Evolutionary conservation across 495 filamentous ascomycete genomes (phyloP).

Genomic region (Neurospora sp.): DNA sequence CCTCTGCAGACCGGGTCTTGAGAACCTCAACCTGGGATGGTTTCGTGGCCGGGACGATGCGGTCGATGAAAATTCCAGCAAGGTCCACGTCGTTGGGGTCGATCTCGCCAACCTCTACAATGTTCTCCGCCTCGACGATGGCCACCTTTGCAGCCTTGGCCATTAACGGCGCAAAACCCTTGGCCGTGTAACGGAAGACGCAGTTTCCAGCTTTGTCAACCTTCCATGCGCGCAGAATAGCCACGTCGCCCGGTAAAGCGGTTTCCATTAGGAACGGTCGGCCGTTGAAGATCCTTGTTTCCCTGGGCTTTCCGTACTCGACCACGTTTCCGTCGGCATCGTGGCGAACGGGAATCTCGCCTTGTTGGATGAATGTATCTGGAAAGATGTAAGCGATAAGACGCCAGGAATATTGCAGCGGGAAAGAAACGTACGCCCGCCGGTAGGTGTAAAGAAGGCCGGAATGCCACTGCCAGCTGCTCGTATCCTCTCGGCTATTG

Average conservation of each 20-base stretch:
- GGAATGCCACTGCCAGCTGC: conserved; percentile 58
- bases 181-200: conserved; percentile 54
- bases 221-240: conserved; percentile 53
- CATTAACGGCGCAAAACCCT: conserved; percentile 48
- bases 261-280: conserved; percentile 52
- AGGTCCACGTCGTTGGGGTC: conserved; percentile 48
- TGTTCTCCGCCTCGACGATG: conserved; percentile 61
- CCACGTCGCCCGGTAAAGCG: conserved; percentile 52
- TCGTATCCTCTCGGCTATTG: conserved; percentile 50
- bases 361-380: conserved; percentile 51
- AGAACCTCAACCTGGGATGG: conserved; percentile 47
- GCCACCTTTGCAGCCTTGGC: conserved; percentile 53
- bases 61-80: conserved; percentile 54
- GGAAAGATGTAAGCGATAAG: not conserved
- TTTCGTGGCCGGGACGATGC: conserved; percentile 48
- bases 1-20: conserved; percentile 30
- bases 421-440: conserved; percentile 31
- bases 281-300: conserved; percentile 50
- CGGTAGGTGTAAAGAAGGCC: conserved; percentile 57
- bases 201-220: conserved; percentile 56
- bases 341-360: conserved; percentile 47
- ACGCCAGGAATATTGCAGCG: not conserved
- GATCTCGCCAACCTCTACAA: conserved; percentile 50
- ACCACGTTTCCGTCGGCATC: conserved; percentile 42
- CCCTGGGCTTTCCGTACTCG: conserved; percentile 43